A percentile compares a stretch with the other conserved stretches of the same genome.
These are phyloP conservation scores for Rhodotorula sp. DNA, from an alignment of 1,284 basidiomycete genomes.

Conservation along the genomic window DNA sequence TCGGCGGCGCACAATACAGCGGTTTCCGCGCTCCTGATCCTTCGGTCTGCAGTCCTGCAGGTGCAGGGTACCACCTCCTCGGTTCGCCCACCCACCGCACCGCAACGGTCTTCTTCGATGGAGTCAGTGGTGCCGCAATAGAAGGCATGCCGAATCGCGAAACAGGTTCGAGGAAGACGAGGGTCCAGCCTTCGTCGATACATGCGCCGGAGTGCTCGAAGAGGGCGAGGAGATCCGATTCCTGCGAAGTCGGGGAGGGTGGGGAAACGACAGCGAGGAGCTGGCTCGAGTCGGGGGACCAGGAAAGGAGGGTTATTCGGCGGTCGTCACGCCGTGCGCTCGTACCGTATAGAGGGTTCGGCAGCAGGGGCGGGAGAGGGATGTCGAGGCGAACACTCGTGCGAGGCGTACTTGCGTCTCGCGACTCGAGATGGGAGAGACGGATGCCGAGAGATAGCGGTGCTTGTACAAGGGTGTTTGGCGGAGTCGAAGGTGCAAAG, in stretches of 20 bases:
- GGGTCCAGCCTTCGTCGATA: conserved; percentile 29
- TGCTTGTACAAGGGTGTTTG: fast-evolving
- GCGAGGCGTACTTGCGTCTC: background rate
- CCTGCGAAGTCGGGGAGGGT: background rate
- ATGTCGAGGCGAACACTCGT: conserved; percentile 18
- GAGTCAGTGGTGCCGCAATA: background rate
- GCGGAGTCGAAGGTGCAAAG: background rate
- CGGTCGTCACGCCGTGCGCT: background rate
- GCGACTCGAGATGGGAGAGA: conserved; percentile 21
- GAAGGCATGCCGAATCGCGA: conserved; percentile 5
- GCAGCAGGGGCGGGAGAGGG: conserved; percentile 10
- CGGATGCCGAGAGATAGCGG: conserved; percentile 3
- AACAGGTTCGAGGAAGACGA: conserved; percentile 26
- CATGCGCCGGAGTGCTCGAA: conserved; percentile 30
- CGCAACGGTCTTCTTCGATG: conserved; percentile 16
- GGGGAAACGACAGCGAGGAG: conserved; percentile 18
- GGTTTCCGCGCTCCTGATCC: conserved; percentile 6
- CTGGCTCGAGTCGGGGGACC: conserved; percentile 22
- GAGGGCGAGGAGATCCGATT: conserved; percentile 23
- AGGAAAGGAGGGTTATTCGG: conserved; percentile 25
- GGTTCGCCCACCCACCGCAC: conserved; percentile 34
- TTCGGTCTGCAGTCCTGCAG: conserved; percentile 3
- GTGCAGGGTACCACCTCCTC: conserved; percentile 30
- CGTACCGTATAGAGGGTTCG: no score
- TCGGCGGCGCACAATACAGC: conserved; percentile 27